A percentile compares a stretch with the other conserved stretches of the same genome.
phyloP scores from a whole-genome alignment of 2,329 filamentous ascomycete genomes.

The Exserohilum rostratum region DNA sequence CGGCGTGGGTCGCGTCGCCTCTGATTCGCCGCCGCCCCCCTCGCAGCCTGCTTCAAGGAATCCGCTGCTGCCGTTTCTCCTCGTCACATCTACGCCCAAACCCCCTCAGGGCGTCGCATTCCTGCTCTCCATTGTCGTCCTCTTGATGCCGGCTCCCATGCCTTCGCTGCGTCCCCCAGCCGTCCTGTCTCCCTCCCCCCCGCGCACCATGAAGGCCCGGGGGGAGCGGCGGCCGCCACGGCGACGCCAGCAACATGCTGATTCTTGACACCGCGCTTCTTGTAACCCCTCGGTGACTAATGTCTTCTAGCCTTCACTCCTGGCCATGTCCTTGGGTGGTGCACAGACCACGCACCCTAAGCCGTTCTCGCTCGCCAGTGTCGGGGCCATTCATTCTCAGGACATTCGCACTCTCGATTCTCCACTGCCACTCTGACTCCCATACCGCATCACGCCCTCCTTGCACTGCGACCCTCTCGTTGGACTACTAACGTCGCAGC shows the following conservation, averaged over 20 bases:
- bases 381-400: slow-evolving; percentile 22
- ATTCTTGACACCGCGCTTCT: slow-evolving; percentile 8
- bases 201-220: not conserved
- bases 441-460: slow-evolving; percentile 26
- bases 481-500: slow-evolving; percentile 24
- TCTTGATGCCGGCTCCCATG: slow-evolving; percentile 4
- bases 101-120: slow-evolving; percentile 8
- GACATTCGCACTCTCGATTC: slow-evolving; percentile 25
- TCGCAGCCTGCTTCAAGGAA: not conserved
- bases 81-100: slow-evolving; percentile 15
- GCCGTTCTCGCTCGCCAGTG: slow-evolving; percentile 16
- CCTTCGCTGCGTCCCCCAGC: not conserved
- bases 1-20: not conserved
- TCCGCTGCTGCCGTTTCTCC: slow-evolving; percentile 14
- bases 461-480: slow-evolving; percentile 16
- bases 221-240: not conserved
- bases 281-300: slow-evolving; percentile 22
- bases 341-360: slow-evolving; percentile 13
- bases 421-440: slow-evolving; percentile 33
- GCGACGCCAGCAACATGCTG: slow-evolving; percentile 6
- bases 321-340: slow-evolving; percentile 14
- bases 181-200: not conserved
- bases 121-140: slow-evolving; percentile 4
- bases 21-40: slow-evolving; percentile 4
- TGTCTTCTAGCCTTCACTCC: slow-evolving; percentile 20